phyloP scores from a whole-genome alignment of 306 rosid species.

The Malus fusca region DNA sequence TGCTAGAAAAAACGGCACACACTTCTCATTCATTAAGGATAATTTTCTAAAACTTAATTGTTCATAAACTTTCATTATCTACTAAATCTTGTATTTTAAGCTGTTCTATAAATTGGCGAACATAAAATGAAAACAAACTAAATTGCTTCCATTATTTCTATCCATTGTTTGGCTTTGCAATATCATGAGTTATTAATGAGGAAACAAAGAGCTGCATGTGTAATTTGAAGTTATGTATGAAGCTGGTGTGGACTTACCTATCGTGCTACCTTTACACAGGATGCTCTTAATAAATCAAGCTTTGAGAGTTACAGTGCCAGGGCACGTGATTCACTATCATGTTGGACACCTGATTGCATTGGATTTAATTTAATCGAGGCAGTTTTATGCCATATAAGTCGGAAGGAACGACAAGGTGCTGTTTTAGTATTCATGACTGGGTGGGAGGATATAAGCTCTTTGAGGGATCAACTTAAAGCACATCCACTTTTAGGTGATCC shows the following conservation, averaged over 20 bases:
- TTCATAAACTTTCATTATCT: neutral
- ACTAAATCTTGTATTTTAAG: neutral
- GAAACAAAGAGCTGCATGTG: neutral
- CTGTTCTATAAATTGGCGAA: neutral
- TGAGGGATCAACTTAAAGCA: constrained; percentile 88
- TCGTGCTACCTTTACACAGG: constrained; percentile 44
- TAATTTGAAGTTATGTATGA: constrained; percentile 14
- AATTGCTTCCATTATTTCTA: neutral
- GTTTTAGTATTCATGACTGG: constrained; percentile 95
- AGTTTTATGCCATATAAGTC: constrained; percentile 89
- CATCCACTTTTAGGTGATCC: constrained; percentile 98
- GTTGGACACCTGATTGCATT: constrained; percentile 82
- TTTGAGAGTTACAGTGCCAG: constrained; percentile 75
- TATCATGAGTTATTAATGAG: neutral
- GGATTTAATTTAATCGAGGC: constrained; percentile 98
- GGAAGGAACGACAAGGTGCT: constrained; percentile 92
- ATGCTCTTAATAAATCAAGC: constrained; percentile 74
- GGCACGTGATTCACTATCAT: constrained; percentile 77
- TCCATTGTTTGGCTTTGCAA: neutral
- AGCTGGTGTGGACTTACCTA: constrained; percentile 4
- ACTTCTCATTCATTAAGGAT: too few species aligned
- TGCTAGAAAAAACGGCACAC: too few species aligned
- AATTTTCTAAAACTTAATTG: neutral
- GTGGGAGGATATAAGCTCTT: constrained; percentile 94
- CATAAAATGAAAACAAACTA: neutral